Base-by-base conservation (phyloP, 2,329 filamentous ascomycete genomes). In the Colletotrichum truncatum region DNA sequence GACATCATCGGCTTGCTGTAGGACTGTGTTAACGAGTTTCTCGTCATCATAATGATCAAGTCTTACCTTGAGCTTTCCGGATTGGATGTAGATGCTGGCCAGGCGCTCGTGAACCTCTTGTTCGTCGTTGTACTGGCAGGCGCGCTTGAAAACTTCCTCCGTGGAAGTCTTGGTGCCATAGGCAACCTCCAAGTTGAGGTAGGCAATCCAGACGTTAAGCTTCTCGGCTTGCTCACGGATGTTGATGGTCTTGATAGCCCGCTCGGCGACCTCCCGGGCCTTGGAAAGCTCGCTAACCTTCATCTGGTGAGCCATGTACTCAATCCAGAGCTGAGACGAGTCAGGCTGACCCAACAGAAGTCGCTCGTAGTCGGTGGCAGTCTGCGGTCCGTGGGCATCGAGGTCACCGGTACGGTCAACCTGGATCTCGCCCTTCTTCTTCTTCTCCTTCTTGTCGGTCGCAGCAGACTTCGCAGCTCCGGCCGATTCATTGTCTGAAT, bases 241-340 rank as follows among this genome's bases (percentile, higher is more conserved):
- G 77, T 93, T 92, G 81, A 99, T 98, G 14, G 92, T 97, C 74
- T 91, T 90, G 68, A 98, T 87, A 16, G 96, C 96, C 67, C 96
- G 91, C 79, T 98, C 92, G 2, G 93, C 94, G 64, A 98, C 91
- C 69, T 95, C 92, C 51, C 95, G 89, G 11, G 96, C 94, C 78
- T 94, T 96, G 67, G 91, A 89, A 18, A 97, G 85, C 79, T 99
- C 96, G 74, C 93, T 93, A 55, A 97, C 87, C 75, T 97, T 91
- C 77, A 98, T 90, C 79, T 98, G 93, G 86, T 97, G 97, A n/a
- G 94, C 94, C 93, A 99, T 98, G 81, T 99, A 99, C 70, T 93
- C 88, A 58, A 98, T 93, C 96, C 96, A 99, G 26, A 98, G 86
- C 67, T 91, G 85, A 1, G 95, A 97, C n/a, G 93, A 95, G 80